Evolutionary conservation across 768 basidiomycete genomes (phyloP).

Genomic region (Rhizopogon rudus): DNA sequence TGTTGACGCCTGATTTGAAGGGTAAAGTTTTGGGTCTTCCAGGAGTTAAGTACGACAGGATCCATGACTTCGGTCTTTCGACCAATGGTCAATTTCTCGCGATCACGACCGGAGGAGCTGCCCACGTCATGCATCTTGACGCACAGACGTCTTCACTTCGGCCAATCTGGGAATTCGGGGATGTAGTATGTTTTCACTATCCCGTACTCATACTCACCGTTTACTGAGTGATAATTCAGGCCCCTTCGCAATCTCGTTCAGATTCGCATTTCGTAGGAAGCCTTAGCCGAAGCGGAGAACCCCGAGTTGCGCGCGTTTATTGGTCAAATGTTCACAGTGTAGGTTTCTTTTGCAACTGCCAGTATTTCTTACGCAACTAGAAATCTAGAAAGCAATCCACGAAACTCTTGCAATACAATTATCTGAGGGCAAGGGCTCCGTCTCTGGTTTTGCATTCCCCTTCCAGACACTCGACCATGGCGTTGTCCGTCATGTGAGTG

Average conservation of each 20-base stretch:
- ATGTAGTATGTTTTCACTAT: conserved; percentile 37
- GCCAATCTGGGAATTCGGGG: conserved; percentile 50
- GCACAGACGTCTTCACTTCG: conserved; percentile 34
- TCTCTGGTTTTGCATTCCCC: conserved; percentile 51
- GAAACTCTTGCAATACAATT: conserved; percentile 49
- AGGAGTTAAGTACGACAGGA: conserved; percentile 38
- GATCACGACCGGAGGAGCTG: conserved; percentile 48
- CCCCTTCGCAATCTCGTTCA: conserved; percentile 34
- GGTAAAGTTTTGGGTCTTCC: conserved; percentile 41
- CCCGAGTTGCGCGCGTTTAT: conserved; percentile 58
- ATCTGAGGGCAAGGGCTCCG: conserved; percentile 38
- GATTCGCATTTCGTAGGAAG: conserved; percentile 57
- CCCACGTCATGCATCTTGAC: conserved; percentile 48
- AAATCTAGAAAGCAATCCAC: conserved; percentile 45
- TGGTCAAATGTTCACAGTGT: conserved; percentile 61
- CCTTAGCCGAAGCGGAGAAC: conserved; percentile 40
- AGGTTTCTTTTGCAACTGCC: conserved; percentile 16
- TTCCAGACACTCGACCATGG: conserved; percentile 68
- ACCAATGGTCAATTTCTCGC: conserved; percentile 57
- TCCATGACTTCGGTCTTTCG: conserved; percentile 62
- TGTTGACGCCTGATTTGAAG: conserved; percentile 47
- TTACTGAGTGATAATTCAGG: conserved; percentile 26
- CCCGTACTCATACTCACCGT: background rate
- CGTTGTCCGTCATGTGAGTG: conserved; percentile 57
- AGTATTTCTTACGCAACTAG: conserved; percentile 1